Conservation (phyloP, 2,329 filamentous ascomycete genomes). For the Mariannaea elegans region DNA sequence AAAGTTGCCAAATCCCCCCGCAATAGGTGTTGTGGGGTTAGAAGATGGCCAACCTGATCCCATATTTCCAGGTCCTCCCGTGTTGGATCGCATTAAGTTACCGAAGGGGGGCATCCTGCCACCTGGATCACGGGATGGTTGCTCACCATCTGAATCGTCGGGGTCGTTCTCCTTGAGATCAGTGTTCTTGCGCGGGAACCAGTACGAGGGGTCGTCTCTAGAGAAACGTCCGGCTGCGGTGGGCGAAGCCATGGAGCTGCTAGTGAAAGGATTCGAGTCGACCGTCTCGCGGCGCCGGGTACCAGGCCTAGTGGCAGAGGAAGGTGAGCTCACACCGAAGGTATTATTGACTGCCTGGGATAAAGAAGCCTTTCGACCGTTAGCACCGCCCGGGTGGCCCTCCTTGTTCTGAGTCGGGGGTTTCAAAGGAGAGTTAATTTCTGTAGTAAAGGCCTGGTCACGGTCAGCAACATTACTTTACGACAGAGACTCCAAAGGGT, state of each 20-base stretch:
- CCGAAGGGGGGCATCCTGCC: conserved; percentile 51
- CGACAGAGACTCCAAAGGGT: conserved; percentile 4
- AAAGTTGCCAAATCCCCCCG: conserved; percentile 90
- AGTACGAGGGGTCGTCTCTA: conserved; percentile 69
- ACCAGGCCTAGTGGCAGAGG: conserved; percentile 73
- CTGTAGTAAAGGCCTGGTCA: conserved; percentile 76
- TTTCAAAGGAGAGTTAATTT: conserved; percentile 95
- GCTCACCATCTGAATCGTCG: conserved; percentile 57
- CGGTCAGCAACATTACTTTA: conserved; percentile 31
- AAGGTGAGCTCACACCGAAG: conserved; percentile 79
- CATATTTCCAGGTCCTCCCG: conserved; percentile 57
- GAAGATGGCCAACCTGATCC: conserved; percentile 55
- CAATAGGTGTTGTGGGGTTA: conserved; percentile 69
- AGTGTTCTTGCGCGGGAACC: conserved; percentile 63
- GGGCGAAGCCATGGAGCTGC: conserved; percentile 66
- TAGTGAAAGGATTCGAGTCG: conserved; percentile 71
- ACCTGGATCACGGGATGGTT: conserved; percentile 42
- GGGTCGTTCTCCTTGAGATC: conserved; percentile 66
- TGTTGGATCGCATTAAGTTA: conserved; percentile 63
- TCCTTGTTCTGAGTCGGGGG: conserved; percentile 80
- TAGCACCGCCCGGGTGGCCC: conserved; percentile 64
- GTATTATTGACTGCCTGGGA: conserved; percentile 73
- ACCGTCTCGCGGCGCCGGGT: conserved; percentile 84
- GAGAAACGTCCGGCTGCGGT: conserved; percentile 65
- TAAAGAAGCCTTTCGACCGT: conserved; percentile 83